Percentiles rank a stretch among this genome's conserved stretches.
Evolutionary conservation across 306 rosid genomes (phyloP).

Genomic region (Datisca glomerata): DNA sequence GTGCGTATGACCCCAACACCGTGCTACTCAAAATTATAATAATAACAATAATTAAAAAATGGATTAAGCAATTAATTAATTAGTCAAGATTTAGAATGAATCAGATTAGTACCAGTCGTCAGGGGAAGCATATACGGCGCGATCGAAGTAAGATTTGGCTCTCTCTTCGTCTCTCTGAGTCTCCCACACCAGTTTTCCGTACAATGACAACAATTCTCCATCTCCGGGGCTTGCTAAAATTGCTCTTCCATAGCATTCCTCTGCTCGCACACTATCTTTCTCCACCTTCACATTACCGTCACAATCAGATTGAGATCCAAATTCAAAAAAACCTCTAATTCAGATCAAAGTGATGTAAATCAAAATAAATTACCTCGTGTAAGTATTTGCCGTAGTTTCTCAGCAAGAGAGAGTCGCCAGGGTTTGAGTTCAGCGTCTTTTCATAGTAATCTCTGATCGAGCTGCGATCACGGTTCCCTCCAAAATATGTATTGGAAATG

Average conservation of each 20-base stretch:
- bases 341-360: neutral
- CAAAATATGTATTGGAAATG: neutral
- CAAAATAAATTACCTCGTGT: constrained; percentile 42
- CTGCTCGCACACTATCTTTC: constrained; percentile 54
- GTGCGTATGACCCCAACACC: constrained; percentile 63
- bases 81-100: neutral
- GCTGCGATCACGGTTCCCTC: constrained; percentile 28
- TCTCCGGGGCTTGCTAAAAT: constrained; percentile 62
- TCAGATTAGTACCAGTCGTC: constrained; percentile 35
- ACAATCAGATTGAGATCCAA: neutral
- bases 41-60: neutral
- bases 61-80: neutral
- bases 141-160: constrained; percentile 58
- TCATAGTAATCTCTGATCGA: constrained; percentile 57
- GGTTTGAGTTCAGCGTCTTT: constrained; percentile 57
- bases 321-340: neutral
- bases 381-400: constrained; percentile 77
- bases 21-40: constrained; percentile 17
- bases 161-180: constrained; percentile 41
- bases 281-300: constrained; percentile 21
- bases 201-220: constrained; percentile 60
- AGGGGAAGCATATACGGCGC: constrained; percentile 52
- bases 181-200: constrained; percentile 76
- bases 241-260: constrained; percentile 70
- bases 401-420: constrained; percentile 60